These are phyloP conservation scores for Corymbia maculata DNA, from an alignment of 345 rosid genomes.

Conservation along the genomic window DNA sequence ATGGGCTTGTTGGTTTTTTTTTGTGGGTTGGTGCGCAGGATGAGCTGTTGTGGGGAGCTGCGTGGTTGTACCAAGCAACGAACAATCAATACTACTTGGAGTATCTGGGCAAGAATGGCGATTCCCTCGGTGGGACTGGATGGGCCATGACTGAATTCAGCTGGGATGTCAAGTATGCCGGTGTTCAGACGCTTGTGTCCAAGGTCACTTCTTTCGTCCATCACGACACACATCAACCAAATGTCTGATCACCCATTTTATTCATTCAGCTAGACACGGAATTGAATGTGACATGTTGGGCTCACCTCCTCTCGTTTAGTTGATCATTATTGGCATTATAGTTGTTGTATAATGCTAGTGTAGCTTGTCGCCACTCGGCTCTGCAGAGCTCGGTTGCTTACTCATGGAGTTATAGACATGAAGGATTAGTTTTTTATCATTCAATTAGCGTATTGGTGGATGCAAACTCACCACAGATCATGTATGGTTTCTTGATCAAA, in stretches of 20 bases:
- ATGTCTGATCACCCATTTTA: not conserved
- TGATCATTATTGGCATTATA: not conserved
- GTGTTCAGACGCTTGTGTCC: slow-evolving; percentile 19
- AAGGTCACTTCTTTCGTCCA: slow-evolving; percentile 2
- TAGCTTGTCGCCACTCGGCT: not conserved
- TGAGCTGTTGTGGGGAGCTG: slow-evolving; percentile 30
- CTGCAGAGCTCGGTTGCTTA: not conserved
- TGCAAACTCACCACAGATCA: not conserved
- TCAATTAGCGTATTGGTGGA: not conserved
- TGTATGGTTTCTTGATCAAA: not conserved
- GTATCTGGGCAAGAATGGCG: slow-evolving; percentile 16
- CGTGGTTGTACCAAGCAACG: slow-evolving; percentile 18
- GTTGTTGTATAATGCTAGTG: not conserved
- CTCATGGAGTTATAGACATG: not conserved
- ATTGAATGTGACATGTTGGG: not conserved
- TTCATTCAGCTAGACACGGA: not conserved
- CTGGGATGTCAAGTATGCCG: slow-evolving; percentile 29
- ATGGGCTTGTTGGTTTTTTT: not conserved
- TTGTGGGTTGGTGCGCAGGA: slow-evolving; percentile 8
- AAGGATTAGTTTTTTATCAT: not conserved
- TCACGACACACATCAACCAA: not conserved
- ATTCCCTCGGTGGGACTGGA: slow-evolving; percentile 12
- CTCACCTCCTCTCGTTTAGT: not conserved
- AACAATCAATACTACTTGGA: slow-evolving; percentile 7
- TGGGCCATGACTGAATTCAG: slow-evolving; percentile 7